Conservation (phyloP, 2,329 filamentous ascomycete genomes). For the Aspergillus novofumigatus region DNA sequence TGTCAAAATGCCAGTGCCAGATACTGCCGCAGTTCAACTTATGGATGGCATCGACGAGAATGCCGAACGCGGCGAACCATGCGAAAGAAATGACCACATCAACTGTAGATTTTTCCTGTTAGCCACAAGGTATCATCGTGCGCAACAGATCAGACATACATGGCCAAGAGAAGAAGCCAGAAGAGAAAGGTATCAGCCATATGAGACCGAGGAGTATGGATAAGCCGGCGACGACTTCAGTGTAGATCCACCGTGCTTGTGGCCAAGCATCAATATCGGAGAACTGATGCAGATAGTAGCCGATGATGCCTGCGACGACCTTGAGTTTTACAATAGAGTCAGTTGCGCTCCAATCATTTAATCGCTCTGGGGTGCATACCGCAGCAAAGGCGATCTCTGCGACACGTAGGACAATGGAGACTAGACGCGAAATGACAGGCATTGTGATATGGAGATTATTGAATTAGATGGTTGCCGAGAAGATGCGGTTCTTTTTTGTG, state of each 20-base stretch:
- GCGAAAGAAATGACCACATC: slow-evolving; percentile 65
- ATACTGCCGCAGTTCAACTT: slow-evolving; percentile 51
- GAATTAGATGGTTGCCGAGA: background rate
- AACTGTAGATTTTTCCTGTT: slow-evolving; percentile 30
- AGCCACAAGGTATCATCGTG: background rate
- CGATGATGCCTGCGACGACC: slow-evolving; percentile 64
- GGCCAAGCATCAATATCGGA: slow-evolving; percentile 49
- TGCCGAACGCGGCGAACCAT: slow-evolving; percentile 67
- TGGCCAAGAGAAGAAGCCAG: slow-evolving; percentile 66
- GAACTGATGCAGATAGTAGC: slow-evolving; percentile 57
- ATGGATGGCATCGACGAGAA: slow-evolving; percentile 57
- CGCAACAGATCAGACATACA: slow-evolving; percentile 23
- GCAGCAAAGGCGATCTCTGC: slow-evolving; percentile 66
- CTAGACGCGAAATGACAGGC: slow-evolving; percentile 50
- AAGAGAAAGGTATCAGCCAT: slow-evolving; percentile 68
- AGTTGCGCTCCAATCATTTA: slow-evolving; percentile 4
- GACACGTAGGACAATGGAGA: slow-evolving; percentile 56
- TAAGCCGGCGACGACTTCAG: slow-evolving; percentile 65
- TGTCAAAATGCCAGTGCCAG: slow-evolving; percentile 59
- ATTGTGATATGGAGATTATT: slow-evolving; percentile 30
- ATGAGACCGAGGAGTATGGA: slow-evolving; percentile 66
- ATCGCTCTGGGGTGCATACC: slow-evolving; percentile 41
- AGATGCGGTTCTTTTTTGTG: background rate
- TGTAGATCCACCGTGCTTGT: slow-evolving; percentile 68
- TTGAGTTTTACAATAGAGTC: slow-evolving; percentile 19